Evolutionary conservation across 192 early-diverging fungal species (phyloP).

Genomic region (Coemansia sp.): DNA sequence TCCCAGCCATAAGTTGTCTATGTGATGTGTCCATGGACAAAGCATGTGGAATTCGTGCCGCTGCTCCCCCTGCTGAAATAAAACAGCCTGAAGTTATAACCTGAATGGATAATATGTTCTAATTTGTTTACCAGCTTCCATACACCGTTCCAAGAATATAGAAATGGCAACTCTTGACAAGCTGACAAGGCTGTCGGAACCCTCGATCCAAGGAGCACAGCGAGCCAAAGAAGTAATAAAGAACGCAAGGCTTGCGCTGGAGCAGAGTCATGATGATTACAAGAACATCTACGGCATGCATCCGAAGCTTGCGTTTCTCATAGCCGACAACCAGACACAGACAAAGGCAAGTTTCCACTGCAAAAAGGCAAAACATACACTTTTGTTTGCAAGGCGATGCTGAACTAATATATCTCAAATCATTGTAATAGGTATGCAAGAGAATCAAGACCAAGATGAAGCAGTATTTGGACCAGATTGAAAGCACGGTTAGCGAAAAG

Average conservation of each 20-base stretch:
- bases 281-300: constrained; percentile 35
- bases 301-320: constrained; percentile 45
- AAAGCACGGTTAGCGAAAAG: constrained; percentile 17
- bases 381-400: too few species aligned
- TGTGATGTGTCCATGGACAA: too few species aligned
- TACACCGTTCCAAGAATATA: background rate
- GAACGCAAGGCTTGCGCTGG: constrained; percentile 22
- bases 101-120: background rate
- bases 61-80: too few species aligned
- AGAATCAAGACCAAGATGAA: constrained; percentile 20
- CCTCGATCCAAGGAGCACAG: constrained; percentile 49
- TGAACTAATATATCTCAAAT: too few species aligned
- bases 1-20: too few species aligned
- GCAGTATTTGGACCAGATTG: constrained; percentile 29
- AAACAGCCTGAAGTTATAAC: too few species aligned
- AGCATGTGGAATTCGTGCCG: too few species aligned
- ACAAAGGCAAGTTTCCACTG: constrained; percentile 7
- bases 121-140: background rate
- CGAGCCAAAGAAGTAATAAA: constrained; percentile 19
- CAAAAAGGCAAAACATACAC: background rate
- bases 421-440: constrained; percentile 12
- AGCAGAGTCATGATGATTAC: constrained; percentile 34
- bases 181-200: constrained; percentile 49
- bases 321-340: constrained; percentile 41
- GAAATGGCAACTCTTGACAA: constrained; percentile 50